phyloP scores from a whole-genome alignment of 2,329 filamentous ascomycete species.

The Phialophora verrucosa region DNA sequence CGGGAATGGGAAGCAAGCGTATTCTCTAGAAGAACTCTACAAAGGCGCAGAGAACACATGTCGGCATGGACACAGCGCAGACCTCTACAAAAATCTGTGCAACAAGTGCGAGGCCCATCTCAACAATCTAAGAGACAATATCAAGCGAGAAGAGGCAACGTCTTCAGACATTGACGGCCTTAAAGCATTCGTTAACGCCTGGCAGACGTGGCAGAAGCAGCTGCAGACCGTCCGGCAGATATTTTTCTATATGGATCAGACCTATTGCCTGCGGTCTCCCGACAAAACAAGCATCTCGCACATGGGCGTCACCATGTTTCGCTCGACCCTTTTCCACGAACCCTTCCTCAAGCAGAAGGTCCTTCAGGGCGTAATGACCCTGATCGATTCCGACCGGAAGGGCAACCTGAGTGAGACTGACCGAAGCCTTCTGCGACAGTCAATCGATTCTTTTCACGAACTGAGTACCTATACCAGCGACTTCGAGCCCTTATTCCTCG shows the following conservation, averaged over 20 bases:
- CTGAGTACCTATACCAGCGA: conserved; percentile 77
- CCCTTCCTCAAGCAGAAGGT: conserved; percentile 59
- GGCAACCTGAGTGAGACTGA: conserved; percentile 58
- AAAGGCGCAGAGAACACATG: conserved; percentile 91
- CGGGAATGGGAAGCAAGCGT: conserved; percentile 63
- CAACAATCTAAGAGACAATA: conserved; percentile 60
- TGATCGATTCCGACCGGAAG: conserved; percentile 74
- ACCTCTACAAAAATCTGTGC: conserved; percentile 70
- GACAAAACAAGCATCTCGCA: conserved; percentile 76
- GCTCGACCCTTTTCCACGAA: conserved; percentile 64
- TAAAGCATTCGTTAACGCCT: conserved; percentile 64
- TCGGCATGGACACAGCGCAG: conserved; percentile 72
- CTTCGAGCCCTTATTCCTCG: conserved; percentile 79
- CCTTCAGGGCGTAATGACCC: conserved; percentile 73
- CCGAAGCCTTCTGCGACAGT: conserved; percentile 72
- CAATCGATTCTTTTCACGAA: conserved; percentile 83
- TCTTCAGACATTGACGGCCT: conserved; percentile 69
- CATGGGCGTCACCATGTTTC: conserved; percentile 77
- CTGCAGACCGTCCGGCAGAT: conserved; percentile 81
- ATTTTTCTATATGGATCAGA: conserved; percentile 92
- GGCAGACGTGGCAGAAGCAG: conserved; percentile 79
- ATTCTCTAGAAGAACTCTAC: conserved; percentile 87
- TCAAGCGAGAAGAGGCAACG: conserved; percentile 62
- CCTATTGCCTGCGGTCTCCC: conserved; percentile 78
- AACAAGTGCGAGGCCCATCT: conserved; percentile 70